Evolutionary conservation across 768 basidiomycete species (phyloP).

Genomic region (Pleurotus salmoneostramineus): DNA sequence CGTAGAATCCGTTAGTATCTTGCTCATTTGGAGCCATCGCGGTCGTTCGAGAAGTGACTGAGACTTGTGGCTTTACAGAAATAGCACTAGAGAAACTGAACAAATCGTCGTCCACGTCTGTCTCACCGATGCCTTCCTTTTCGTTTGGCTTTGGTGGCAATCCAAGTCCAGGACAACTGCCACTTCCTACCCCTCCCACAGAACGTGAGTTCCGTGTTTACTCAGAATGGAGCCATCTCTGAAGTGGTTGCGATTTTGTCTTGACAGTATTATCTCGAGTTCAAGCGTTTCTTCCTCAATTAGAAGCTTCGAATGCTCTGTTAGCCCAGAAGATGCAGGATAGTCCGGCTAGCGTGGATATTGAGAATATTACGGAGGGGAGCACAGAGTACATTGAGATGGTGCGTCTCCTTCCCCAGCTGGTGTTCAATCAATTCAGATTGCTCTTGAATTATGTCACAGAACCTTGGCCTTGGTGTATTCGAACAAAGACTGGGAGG

Average conservation of each 20-base stretch:
- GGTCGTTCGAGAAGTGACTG: neutral
- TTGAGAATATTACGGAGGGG: conserved; percentile 55
- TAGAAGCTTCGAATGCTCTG: conserved; percentile 60
- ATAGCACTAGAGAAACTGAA: conserved; percentile 3
- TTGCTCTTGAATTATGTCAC: neutral
- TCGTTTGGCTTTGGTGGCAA: neutral
- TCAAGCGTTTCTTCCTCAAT: conserved; percentile 62
- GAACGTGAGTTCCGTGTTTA: neutral
- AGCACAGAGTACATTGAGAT: conserved; percentile 60
- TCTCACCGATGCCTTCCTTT: neutral
- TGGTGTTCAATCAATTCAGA: neutral
- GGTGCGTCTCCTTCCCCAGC: conserved; percentile 29
- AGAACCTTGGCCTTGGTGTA: conserved; percentile 66
- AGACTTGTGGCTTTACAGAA: neutral
- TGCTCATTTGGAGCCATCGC: neutral
- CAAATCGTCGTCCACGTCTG: neutral
- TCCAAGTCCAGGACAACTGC: neutral
- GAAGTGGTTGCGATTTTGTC: neutral
- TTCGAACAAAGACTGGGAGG: conserved; percentile 35
- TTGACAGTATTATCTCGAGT: conserved; percentile 63
- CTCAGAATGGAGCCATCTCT: neutral
- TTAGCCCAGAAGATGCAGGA: conserved; percentile 40
- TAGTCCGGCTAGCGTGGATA: conserved; percentile 61
- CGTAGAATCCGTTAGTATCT: conserved; percentile 33
- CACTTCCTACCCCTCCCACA: neutral